Evolutionary conservation across 1,284 basidiomycete species (phyloP), one percentile per base, ranked within the genome.

Genomic region (Moniliella sp.): DNA sequence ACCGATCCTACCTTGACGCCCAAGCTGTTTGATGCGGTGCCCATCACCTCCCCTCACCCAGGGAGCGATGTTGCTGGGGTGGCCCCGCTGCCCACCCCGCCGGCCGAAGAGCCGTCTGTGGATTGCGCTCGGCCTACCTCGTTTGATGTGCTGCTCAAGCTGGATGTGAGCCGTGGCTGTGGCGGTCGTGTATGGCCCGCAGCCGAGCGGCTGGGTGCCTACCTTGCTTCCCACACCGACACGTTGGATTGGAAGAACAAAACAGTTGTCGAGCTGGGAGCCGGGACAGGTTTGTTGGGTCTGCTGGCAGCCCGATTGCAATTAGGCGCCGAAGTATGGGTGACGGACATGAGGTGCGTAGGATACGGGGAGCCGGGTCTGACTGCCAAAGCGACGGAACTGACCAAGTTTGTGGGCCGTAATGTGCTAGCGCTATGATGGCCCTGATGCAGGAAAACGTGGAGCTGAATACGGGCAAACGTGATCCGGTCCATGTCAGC

Each of bases 161-260:
- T 82, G 2, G 79, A 84, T 54, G 73, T 79, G 17, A 69, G 72
- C 25, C 77, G 75, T 14, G 83, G 83, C 2, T 91, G 84, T 57
- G 83, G 83, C 10, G 83, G 83, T 0, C 71, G 83, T 29, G 74
- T 81, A 8, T 91, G 83, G 83, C 81, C 80, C 3, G 78, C 83
- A 9, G 83, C 82, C 41, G 73, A 84, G 69, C 82, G 83, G 42
- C 41, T 67, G 52, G 40, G 40, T 11, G 37, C 42, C 13, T 52
- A 48, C 42, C 41, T 47, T 33, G 38, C 49, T 21, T 37, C 5
- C 4, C 14, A 12, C 12, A 15, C 21, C 4, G 21, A 25, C 10
- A 5, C 2, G 4, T 26, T 18, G 31, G 5, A n/a, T 10, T 29
- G 49, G 47, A 15, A 36, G 1, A 35, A 39, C 27, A 55, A 50